These are phyloP conservation scores for Penicillium paradoxum DNA, from an alignment of 495 filamentous ascomycete genomes.

Conservation along the genomic window DNA sequence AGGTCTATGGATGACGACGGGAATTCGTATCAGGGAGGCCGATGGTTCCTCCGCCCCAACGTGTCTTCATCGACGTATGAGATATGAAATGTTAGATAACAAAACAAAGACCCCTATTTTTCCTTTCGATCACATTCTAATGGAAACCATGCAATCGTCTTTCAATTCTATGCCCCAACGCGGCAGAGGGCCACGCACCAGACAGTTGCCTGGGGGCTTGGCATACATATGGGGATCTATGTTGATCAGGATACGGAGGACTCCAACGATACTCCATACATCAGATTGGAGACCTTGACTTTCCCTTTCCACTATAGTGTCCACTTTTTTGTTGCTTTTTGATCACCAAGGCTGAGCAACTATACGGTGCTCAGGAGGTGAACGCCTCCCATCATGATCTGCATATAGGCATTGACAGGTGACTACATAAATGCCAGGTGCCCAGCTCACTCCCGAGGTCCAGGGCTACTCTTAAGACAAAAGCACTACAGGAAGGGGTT, in stretches of 20 bases:
- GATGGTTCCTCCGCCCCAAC: neutral
- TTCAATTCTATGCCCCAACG: neutral
- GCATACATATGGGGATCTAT: constrained; percentile 6
- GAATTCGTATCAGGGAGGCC: constrained; percentile 10
- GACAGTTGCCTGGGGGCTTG: constrained; percentile 23
- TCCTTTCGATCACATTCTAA: constrained; percentile 2
- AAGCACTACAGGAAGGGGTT: too few species aligned
- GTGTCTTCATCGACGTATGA: neutral
- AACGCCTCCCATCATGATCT: too few species aligned
- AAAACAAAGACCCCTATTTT: constrained; percentile 1
- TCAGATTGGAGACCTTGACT: too few species aligned
- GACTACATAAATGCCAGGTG: too few species aligned
- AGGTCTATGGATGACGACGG: constrained; percentile 16
- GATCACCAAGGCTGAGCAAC: too few species aligned
- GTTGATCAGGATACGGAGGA: neutral
- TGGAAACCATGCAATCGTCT: neutral
- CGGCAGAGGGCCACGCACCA: constrained; percentile 15
- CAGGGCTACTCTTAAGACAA: too few species aligned
- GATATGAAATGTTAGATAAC: neutral
- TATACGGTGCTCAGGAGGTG: too few species aligned
- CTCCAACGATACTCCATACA: neutral
- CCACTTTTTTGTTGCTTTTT: too few species aligned
- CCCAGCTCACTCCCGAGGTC: too few species aligned
- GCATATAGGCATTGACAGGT: too few species aligned
- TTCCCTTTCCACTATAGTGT: too few species aligned